A percentile compares a stretch with the other conserved stretches of the same genome.
phyloP scores from a whole-genome alignment of 257 asterid genomes.

The Galeopsis tetrahit region DNA sequence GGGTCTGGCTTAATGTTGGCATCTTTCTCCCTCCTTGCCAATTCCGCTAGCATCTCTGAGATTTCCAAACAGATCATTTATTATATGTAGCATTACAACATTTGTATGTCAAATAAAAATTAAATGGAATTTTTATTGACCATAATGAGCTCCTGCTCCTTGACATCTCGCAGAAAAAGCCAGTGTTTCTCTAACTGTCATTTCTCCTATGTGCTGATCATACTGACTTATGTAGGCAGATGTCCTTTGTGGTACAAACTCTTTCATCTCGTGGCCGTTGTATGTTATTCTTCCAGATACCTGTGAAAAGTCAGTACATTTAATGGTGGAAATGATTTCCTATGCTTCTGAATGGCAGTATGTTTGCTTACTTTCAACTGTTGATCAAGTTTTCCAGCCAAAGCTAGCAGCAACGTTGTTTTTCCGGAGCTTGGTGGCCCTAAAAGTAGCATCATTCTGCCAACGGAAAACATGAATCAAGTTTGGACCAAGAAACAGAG shows the following conservation, averaged over 20 bases:
- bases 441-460: slow-evolving; percentile 77
- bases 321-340: background rate
- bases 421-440: slow-evolving; percentile 97
- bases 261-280: slow-evolving; percentile 73
- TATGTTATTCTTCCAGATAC: slow-evolving; percentile 76
- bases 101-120: background rate
- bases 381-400: slow-evolving; percentile 84
- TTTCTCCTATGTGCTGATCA: slow-evolving; percentile 82
- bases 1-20: slow-evolving; percentile 87
- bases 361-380: slow-evolving; percentile 58
- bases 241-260: slow-evolving; percentile 84
- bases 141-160: slow-evolving; percentile 86
- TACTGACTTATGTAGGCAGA: slow-evolving; percentile 89
- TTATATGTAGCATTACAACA: background rate
- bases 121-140: slow-evolving; percentile 38
- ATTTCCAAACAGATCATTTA: slow-evolving; percentile 2
- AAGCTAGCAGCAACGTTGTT: slow-evolving; percentile 77
- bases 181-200: slow-evolving; percentile 91
- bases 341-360: background rate
- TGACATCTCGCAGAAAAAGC: slow-evolving; percentile 96
- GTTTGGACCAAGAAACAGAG: no score
- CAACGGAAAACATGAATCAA: no score
- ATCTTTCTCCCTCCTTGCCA: slow-evolving; percentile 87
- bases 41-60: slow-evolving; percentile 74
- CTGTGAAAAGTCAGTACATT: slow-evolving; percentile 37